Percentiles rank a stretch among this genome's conserved stretches.
phyloP scores from a whole-genome alignment of 495 filamentous ascomycete genomes.

The Aspergillus cristatus region DNA sequence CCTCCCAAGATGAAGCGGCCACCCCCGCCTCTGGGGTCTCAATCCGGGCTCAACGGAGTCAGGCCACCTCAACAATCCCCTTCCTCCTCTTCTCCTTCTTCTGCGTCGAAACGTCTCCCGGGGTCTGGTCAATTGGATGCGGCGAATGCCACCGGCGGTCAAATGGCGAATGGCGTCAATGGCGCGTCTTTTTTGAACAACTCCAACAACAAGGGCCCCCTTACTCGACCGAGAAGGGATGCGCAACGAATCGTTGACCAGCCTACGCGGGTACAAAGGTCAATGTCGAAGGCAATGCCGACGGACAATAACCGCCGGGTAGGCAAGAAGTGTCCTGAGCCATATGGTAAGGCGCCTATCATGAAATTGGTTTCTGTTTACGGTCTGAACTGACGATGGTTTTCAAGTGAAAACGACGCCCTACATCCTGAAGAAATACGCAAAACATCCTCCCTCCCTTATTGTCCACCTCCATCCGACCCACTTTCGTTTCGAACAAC shows the following conservation, averaged over 20 bases:
- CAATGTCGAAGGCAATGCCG: conserved; percentile 21
- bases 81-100: conserved; percentile 57
- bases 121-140: conserved; percentile 31
- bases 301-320: conserved; percentile 26
- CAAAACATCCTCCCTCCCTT: conserved; percentile 66
- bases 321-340: conserved; percentile 36
- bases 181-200: conserved; percentile 30
- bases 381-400: conserved; percentile 3
- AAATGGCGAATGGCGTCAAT: conserved; percentile 29
- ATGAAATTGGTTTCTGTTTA: not conserved
- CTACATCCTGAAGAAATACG: conserved; percentile 78
- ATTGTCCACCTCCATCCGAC: conserved; percentile 76
- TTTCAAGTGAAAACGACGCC: conserved; percentile 53
- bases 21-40: conserved; percentile 52
- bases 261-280: conserved; percentile 21
- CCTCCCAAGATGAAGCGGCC: conserved; percentile 67
- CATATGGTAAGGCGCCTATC: conserved; percentile 39
- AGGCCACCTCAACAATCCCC: conserved; percentile 37
- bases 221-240: conserved; percentile 45
- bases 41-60: conserved; percentile 54
- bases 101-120: conserved; percentile 53
- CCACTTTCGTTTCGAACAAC: conserved; percentile 88
- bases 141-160: conserved; percentile 16
- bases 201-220: conserved; percentile 31
- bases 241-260: conserved; percentile 37